Percentiles rank a stretch among this genome's conserved stretches.
These are phyloP conservation scores for Tetrapisispora nanseiensis DNA, from an alignment of 805 yeast species.

Conservation along the genomic window DNA sequence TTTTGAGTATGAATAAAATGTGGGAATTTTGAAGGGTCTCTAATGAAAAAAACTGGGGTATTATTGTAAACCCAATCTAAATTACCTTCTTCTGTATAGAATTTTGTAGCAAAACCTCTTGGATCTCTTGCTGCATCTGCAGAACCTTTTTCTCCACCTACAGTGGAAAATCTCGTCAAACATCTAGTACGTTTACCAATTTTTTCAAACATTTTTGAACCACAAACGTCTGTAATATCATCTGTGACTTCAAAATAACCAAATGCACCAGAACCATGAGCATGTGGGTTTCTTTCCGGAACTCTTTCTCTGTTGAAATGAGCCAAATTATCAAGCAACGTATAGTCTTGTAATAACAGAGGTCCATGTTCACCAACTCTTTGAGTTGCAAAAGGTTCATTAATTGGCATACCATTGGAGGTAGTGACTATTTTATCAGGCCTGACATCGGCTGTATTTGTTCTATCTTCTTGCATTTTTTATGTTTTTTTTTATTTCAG, in stretches of 20 bases:
- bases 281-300: conserved; percentile 90
- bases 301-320: conserved; percentile 86
- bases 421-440: conserved; percentile 52
- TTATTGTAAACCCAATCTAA: conserved; percentile 67
- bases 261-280: conserved; percentile 87
- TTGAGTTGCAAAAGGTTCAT: conserved; percentile 35
- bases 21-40: conserved; percentile 58
- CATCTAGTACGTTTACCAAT: conserved; percentile 75
- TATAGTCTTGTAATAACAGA: conserved; percentile 69
- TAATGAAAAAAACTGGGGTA: conserved; percentile 57
- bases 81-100: conserved; percentile 59
- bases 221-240: conserved; percentile 57
- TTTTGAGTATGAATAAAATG: conserved; percentile 61
- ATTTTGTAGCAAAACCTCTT: conserved; percentile 56
- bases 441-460: conserved; percentile 24
- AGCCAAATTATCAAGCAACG: conserved; percentile 69
- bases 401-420: conserved; percentile 67
- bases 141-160: conserved; percentile 60
- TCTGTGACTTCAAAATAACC: conserved; percentile 84
- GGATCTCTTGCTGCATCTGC: conserved; percentile 63
- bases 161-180: conserved; percentile 63
- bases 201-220: conserved; percentile 51
- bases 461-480: conserved; percentile 12
- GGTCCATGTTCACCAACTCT: conserved; percentile 47
- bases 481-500: conserved; percentile 7